phyloP scores from a whole-genome alignment of 2,329 filamentous ascomycete species.

The Cordyceps militaris region DNA sequence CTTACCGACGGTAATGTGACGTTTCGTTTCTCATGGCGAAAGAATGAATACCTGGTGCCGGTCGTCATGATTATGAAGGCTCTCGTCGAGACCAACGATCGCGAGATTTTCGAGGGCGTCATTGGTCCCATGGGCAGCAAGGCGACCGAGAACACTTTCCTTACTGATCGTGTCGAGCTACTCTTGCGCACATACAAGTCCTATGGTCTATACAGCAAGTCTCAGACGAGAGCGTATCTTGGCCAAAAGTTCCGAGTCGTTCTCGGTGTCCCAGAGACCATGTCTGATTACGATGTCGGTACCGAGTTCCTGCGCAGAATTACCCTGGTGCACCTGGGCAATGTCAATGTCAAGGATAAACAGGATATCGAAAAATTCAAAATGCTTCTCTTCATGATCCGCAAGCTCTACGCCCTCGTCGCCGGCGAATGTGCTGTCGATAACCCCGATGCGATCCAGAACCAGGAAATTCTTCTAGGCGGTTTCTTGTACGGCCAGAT shows the following conservation, averaged over 20 bases:
- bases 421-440: slow-evolving; percentile 89
- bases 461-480: slow-evolving; percentile 89
- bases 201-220: slow-evolving; percentile 75
- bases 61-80: slow-evolving; percentile 97
- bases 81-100: slow-evolving; percentile 89
- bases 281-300: slow-evolving; percentile 82
- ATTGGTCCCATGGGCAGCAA: slow-evolving; percentile 72
- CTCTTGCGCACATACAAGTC: slow-evolving; percentile 88
- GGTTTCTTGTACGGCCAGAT: slow-evolving; percentile 94
- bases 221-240: slow-evolving; percentile 76
- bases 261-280: slow-evolving; percentile 73
- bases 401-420: slow-evolving; percentile 89
- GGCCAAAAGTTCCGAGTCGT: slow-evolving; percentile 89
- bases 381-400: slow-evolving; percentile 89
- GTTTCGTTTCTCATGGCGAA: slow-evolving; percentile 95
- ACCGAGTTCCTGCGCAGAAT: slow-evolving; percentile 86
- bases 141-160: slow-evolving; percentile 79
- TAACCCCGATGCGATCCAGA: slow-evolving; percentile 94
- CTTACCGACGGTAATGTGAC: slow-evolving; percentile 92
- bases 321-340: slow-evolving; percentile 86
- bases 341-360: slow-evolving; percentile 71
- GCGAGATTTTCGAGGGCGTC: slow-evolving; percentile 91
- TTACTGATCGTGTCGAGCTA: slow-evolving; percentile 90
- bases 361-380: slow-evolving; percentile 91
- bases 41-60: slow-evolving; percentile 93